Conservation (phyloP, 805 yeast genomes). For the Lachancea kluyveri region DNA sequence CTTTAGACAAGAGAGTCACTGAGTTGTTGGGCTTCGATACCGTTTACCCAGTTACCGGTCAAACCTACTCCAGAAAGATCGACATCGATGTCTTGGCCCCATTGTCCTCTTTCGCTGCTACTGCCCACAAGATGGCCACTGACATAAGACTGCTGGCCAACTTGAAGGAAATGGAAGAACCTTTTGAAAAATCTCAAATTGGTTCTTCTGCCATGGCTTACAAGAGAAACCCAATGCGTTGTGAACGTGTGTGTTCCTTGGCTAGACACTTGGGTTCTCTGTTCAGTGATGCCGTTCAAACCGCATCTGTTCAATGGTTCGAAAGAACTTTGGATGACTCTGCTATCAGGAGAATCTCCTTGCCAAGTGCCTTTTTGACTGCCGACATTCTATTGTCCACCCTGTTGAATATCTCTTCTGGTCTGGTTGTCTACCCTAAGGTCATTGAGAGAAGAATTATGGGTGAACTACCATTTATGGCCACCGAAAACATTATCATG, state of each 20-base stretch:
- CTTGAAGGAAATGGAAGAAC: slow-evolving; percentile 96
- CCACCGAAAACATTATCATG: slow-evolving; percentile 98
- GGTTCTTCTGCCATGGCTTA: slow-evolving; percentile 99
- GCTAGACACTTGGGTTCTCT: slow-evolving; percentile 92
- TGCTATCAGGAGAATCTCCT: slow-evolving; percentile 93
- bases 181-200: slow-evolving; percentile 96
- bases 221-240: slow-evolving; percentile 99
- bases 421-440: slow-evolving; percentile 96
- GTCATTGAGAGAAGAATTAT: slow-evolving; percentile 94
- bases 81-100: slow-evolving; percentile 93
- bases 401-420: slow-evolving; percentile 84
- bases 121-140: slow-evolving; percentile 97
- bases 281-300: slow-evolving; percentile 89
- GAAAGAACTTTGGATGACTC: slow-evolving; percentile 98
- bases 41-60: slow-evolving; percentile 97
- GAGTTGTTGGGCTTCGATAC: slow-evolving; percentile 89
- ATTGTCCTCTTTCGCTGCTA: slow-evolving; percentile 88
- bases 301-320: slow-evolving; percentile 98
- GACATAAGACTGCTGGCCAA: slow-evolving; percentile 94
- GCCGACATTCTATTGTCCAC: slow-evolving; percentile 91
- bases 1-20: slow-evolving; percentile 83
- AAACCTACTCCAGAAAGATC: slow-evolving; percentile 97
- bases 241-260: slow-evolving; percentile 97
- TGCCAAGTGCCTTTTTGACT: slow-evolving; percentile 94
- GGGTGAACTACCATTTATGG: slow-evolving; percentile 98